Evolutionary conservation across 306 rosid species (phyloP), one percentile per base, ranked within the genome.

Genomic region (Vigna nakashimae): DNA sequence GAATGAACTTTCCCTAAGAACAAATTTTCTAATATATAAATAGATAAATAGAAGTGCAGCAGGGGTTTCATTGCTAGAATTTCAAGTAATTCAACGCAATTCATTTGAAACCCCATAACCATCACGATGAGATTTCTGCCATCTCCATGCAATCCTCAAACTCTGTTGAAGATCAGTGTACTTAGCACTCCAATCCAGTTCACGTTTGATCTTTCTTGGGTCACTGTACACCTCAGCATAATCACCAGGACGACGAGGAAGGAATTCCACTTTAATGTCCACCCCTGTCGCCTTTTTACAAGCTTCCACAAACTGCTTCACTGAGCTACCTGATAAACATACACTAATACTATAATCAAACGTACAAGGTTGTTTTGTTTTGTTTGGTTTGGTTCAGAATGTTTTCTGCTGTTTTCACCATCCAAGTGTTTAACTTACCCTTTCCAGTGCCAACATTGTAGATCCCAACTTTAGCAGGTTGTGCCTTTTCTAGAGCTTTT

Each of bases 361-460:
- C 26, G 4, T 12, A 13, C 65, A 58, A 13, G 65, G 17, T 58
- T 11, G 10, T 42, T 42, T 42, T 12, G 42, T 11, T 57, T 58
- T 10, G 65, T 58, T 42, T 42, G 13, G 42, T 11, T 57, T 58
- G 38, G 65, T 58, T 58, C 6, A 58, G 38, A 58, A 24, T 8
- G 15, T 26, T 58, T 11, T 58, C 18, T 24, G n/a, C 24, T n/a
- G 8, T 51, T 56, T 56, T 22, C 34, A 56, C 7, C 11, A 48
- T 56, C 52, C 3, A 40, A 77, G 20, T 22, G 15, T 65, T 76
- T 46, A 71, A 43, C 92, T 74, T 81, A 91, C 98, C 98, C 85
- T 82, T 88, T 81, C 97, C 97, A 7, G 97, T 92, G 64, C 98
- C 98, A 58, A 94, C 98, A 67, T 94, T 94, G 87, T 89, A 94